Base-by-base conservation (phyloP, 192 early-diverging fungal genomes). In the Gonapodya sp. region DNA sequence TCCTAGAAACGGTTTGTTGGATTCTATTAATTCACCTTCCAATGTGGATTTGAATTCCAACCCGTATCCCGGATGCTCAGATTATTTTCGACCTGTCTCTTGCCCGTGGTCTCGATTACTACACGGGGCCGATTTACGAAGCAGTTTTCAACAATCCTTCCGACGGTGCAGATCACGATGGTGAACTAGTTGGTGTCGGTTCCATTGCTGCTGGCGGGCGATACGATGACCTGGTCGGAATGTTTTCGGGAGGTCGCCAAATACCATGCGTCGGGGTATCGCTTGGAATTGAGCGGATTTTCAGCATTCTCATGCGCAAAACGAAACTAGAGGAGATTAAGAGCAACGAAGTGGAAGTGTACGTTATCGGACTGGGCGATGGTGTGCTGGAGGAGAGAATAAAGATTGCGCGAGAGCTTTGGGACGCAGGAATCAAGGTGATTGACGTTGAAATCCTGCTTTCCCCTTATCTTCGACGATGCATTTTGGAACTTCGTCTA, bases 121-220 rank as follows among this genome's bases (percentile, higher is more conserved):
- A 99, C 87, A 99, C 97, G 36, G 97, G 97, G 34, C 92, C 98
- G 75, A 99, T 99, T 83, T 99, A 98, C 85, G 97, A 99, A 84
- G 97, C 96, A 2, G 94, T 99, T 35, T 83, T 89, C 34, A 77
- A 82, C 0, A 83, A 80, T 24, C 72, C 31, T 34, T 32, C 32
- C 34, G 90, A 91, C 81, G 89, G 89, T 79, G 81, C 88, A 34
- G 83, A 81, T 82, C 94, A 95, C 79, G 95, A 77, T 34, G 75
- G 96, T 84, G 90, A 83, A 36, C 92, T 91, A 36, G 88, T 91
- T 33, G 96, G 95, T 36, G 93, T 98, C 30, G 97, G 97, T 18
- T 98, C 97, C 1, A 94, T 99, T 83, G 95, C 97, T 24, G 95
- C 95, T 0, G 97, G 97, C 78, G 97, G 97, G 1, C 95, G 97